phyloP scores from a whole-genome alignment of 2,329 filamentous ascomycete species.

The Fusarium compactum region DNA sequence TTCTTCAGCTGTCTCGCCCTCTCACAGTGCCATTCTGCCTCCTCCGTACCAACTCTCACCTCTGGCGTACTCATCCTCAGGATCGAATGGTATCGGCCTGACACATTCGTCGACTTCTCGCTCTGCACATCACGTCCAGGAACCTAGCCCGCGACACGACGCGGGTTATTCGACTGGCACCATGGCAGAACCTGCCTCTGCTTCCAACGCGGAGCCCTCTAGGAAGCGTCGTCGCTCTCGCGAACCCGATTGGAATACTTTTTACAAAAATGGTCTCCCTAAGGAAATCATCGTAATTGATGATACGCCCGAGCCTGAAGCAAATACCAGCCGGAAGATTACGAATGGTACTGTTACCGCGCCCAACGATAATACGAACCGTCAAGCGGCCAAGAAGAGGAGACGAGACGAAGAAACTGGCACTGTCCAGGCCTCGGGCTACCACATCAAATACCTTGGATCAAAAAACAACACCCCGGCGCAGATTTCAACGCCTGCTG shows the following conservation, averaged over 20 bases:
- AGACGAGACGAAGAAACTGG: slow-evolving; percentile 70
- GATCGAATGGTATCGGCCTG: slow-evolving; percentile 50
- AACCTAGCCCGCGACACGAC: slow-evolving; percentile 46
- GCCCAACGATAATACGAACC: slow-evolving; percentile 46
- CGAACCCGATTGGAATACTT: slow-evolving; percentile 81
- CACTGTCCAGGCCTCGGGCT: slow-evolving; percentile 70
- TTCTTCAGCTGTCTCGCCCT: slow-evolving; percentile 44
- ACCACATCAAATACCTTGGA: slow-evolving; percentile 76
- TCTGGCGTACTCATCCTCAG: slow-evolving; percentile 50
- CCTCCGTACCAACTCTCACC: slow-evolving; percentile 47
- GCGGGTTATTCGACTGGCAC: slow-evolving; percentile 42
- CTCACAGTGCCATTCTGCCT: slow-evolving; percentile 44
- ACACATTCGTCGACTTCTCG: slow-evolving; percentile 49
- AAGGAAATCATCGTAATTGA: slow-evolving; percentile 89
- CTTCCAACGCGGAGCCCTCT: slow-evolving; percentile 50
- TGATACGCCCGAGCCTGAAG: slow-evolving; percentile 73
- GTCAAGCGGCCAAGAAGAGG: slow-evolving; percentile 77
- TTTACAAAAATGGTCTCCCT: slow-evolving; percentile 85
- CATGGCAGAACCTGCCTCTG: slow-evolving; percentile 46
- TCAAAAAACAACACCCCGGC: slow-evolving; percentile 80
- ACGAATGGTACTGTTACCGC: slow-evolving; percentile 51
- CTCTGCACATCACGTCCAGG: slow-evolving; percentile 49
- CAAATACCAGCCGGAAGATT: slow-evolving; percentile 57
- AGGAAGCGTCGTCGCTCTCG: slow-evolving; percentile 69
- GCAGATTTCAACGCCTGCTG: slow-evolving; percentile 73